Evolutionary conservation across 2,329 filamentous ascomycete genomes (phyloP).

Genomic region (Alternaria solani): DNA sequence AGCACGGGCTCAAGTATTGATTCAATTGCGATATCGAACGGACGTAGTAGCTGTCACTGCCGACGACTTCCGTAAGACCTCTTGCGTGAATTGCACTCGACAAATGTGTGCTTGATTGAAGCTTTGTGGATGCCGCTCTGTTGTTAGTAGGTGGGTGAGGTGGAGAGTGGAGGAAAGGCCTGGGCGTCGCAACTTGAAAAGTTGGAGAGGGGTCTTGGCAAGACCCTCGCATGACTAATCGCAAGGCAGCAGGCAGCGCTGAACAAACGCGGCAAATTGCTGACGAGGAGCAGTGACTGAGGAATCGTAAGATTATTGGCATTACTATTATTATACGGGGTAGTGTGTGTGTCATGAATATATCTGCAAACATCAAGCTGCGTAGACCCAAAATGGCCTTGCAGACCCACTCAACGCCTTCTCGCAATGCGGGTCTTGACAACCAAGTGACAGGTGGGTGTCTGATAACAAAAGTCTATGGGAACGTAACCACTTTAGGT

Average conservation of each 20-base stretch:
- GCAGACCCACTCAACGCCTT: constrained; percentile 15
- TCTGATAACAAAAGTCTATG: constrained; percentile 1
- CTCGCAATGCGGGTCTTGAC: constrained; percentile 13
- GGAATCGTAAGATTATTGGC: constrained; percentile 1
- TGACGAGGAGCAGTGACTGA: neutral
- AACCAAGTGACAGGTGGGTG: constrained; percentile 7
- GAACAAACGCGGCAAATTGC: neutral
- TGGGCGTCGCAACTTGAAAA: constrained; percentile 9
- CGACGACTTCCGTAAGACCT: constrained; percentile 18
- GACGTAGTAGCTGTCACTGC: constrained; percentile 24
- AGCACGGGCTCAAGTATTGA: constrained; percentile 31
- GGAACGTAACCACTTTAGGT: constrained; percentile 14
- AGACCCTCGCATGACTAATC: constrained; percentile 3
- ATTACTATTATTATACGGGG: constrained; percentile 22
- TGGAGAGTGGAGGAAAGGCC: constrained; percentile 13
- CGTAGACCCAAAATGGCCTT: constrained; percentile 8
- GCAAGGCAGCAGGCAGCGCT: neutral
- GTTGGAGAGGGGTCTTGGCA: constrained; percentile 18
- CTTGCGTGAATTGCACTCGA: constrained; percentile 24
- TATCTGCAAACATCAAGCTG: constrained; percentile 2
- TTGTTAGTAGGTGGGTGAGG: constrained; percentile 19
- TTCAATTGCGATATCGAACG: constrained; percentile 32
- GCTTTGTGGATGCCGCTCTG: constrained; percentile 21
- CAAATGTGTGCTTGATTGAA: constrained; percentile 23
- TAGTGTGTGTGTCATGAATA: constrained; percentile 4